Evolutionary conservation across 2,329 filamentous ascomycete species (phyloP).

Genomic region (Tolypocladium album): DNA sequence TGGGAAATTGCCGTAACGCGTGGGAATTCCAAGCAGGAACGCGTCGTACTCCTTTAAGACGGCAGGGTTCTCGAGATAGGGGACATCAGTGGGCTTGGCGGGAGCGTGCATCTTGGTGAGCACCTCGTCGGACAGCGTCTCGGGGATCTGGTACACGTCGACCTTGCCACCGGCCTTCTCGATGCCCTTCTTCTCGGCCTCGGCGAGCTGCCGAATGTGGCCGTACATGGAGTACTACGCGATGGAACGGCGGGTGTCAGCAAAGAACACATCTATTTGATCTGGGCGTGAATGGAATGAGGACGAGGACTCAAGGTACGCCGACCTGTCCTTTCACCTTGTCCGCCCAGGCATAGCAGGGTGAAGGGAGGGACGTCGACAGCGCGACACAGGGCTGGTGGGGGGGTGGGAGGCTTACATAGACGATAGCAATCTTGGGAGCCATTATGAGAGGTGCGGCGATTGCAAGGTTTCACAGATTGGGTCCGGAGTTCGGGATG

Average conservation of each 20-base stretch:
- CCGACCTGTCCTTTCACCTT: not conserved
- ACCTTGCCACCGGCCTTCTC: slow-evolving; percentile 73
- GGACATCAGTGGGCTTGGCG: slow-evolving; percentile 57
- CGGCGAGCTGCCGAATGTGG: slow-evolving; percentile 73
- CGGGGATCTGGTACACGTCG: slow-evolving; percentile 77
- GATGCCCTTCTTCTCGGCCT: slow-evolving; percentile 85
- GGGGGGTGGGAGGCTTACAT: slow-evolving; percentile 42
- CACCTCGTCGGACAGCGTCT: slow-evolving; percentile 80
- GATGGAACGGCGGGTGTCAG: not conserved
- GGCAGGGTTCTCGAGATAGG: slow-evolving; percentile 45
- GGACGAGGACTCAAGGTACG: not conserved
- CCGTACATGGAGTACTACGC: slow-evolving; percentile 85
- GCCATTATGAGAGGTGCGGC: slow-evolving; percentile 49
- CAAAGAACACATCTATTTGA: not conserved
- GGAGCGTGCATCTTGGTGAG: slow-evolving; percentile 87
- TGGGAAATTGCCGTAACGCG: slow-evolving; percentile 93
- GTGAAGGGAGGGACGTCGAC: not conserved
- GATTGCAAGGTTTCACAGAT: not conserved
- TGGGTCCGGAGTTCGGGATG: not conserved
- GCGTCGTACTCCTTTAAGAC: slow-evolving; percentile 69
- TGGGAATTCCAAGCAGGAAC: slow-evolving; percentile 90
- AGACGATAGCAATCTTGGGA: slow-evolving; percentile 86
- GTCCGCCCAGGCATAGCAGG: not conserved
- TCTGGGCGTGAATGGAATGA: not conserved
- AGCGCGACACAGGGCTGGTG: too few species aligned